Conservation (phyloP, 495 filamentous ascomycete genomes). For the Tetracladium setigerum region DNA sequence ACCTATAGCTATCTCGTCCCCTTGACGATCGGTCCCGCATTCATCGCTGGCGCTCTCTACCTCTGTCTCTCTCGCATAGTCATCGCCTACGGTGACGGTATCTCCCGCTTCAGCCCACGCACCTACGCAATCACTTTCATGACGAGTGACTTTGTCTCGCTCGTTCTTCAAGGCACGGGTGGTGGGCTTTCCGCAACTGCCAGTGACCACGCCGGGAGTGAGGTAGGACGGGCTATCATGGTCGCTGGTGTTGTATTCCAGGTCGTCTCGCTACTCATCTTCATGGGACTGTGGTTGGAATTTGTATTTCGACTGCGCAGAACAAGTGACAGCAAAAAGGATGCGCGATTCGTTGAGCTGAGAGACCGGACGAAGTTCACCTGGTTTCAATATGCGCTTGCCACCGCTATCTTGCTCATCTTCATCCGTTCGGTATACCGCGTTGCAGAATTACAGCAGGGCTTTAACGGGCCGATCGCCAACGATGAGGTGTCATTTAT, state of each 20-base stretch:
- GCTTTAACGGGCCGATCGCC: slow-evolving; percentile 30
- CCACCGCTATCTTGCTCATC: slow-evolving; percentile 25
- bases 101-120: slow-evolving; percentile 52
- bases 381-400: slow-evolving; percentile 14
- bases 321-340: slow-evolving; percentile 15
- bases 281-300: slow-evolving; percentile 7
- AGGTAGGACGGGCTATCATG: slow-evolving; percentile 54
- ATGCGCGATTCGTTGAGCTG: slow-evolving; percentile 6
- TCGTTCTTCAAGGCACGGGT: slow-evolving; percentile 55
- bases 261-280: no score
- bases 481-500: slow-evolving; percentile 47
- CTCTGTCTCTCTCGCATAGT: slow-evolving; percentile 56
- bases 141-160: slow-evolving; percentile 52
- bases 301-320: slow-evolving; percentile 6
- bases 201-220: slow-evolving; percentile 29
- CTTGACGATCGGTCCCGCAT: slow-evolving; percentile 59
- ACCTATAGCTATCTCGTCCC: slow-evolving; percentile 23
- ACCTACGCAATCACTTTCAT: slow-evolving; percentile 45
- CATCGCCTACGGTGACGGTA: slow-evolving; percentile 46
- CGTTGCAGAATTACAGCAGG: slow-evolving; percentile 28
- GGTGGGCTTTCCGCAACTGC: slow-evolving; percentile 47
- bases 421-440: slow-evolving; percentile 30
- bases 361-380: slow-evolving; percentile 12
- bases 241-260: slow-evolving; percentile 55
- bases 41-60: slow-evolving; percentile 56